Conservation (phyloP, 805 yeast species). For the Candida ovalis region DNA sequence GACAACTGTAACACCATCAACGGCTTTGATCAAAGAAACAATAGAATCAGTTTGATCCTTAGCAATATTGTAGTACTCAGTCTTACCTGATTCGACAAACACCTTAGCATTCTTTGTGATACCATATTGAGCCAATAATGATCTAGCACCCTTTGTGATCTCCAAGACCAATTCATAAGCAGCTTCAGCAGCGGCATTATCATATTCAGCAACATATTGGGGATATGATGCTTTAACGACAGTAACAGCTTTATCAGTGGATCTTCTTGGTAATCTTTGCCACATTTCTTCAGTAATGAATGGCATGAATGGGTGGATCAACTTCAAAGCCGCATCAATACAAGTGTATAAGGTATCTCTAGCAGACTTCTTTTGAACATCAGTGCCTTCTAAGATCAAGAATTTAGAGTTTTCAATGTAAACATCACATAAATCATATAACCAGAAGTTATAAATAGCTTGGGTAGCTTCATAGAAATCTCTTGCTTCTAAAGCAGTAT, state of each 20-base stretch:
- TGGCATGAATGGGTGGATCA: constrained; percentile 99
- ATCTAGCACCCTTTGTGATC: constrained; percentile 87
- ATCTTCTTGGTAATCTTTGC: constrained; percentile 94
- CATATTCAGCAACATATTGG: constrained; percentile 52
- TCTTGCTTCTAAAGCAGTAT: constrained; percentile 69
- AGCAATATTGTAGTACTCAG: constrained; percentile 48
- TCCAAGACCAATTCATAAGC: constrained; percentile 84
- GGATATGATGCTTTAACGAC: constrained; percentile 84
- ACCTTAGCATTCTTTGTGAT: constrained; percentile 87
- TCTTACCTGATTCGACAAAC: constrained; percentile 65
- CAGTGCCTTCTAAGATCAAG: constrained; percentile 87
- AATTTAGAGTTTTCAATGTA: constrained; percentile 97
- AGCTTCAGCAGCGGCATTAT: constrained; percentile 58
- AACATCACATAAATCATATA: constrained; percentile 91
- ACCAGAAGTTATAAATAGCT: constrained; percentile 91
- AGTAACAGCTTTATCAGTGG: constrained; percentile 61
- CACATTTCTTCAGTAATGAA: constrained; percentile 96
- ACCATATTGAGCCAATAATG: constrained; percentile 84
- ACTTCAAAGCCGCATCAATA: constrained; percentile 82
- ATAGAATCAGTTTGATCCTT: constrained; percentile 78
- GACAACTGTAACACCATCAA: constrained; percentile 68
- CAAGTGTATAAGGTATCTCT: constrained; percentile 91
- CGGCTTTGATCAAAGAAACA: constrained; percentile 88
- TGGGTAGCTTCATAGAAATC: constrained; percentile 87
- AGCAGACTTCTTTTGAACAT: constrained; percentile 81